Evolutionary conservation across 2,329 filamentous ascomycete species (phyloP).

Genomic region (Fusarium avenaceum): DNA sequence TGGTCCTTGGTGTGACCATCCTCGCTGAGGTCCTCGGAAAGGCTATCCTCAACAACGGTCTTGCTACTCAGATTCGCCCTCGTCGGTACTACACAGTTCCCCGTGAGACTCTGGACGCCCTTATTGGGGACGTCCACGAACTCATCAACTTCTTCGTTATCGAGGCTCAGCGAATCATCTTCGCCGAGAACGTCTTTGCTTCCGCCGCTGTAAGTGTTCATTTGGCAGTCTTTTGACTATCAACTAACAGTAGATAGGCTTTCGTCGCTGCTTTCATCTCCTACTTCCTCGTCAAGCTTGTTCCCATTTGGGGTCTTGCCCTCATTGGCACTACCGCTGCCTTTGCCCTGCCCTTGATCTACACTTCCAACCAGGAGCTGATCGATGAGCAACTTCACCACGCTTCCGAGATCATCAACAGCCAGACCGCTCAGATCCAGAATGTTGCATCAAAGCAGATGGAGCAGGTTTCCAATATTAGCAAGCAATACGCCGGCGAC

Average conservation of each 20-base stretch:
- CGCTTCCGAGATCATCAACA: slow-evolving; percentile 69
- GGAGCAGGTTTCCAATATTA: slow-evolving; percentile 70
- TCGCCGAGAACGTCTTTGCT: slow-evolving; percentile 74
- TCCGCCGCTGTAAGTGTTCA: slow-evolving; percentile 68
- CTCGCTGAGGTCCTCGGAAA: slow-evolving; percentile 73
- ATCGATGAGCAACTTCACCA: slow-evolving; percentile 74
- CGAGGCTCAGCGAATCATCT: slow-evolving; percentile 76
- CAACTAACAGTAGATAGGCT: slow-evolving; percentile 59
- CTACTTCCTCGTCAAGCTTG: slow-evolving; percentile 77
- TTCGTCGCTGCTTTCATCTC: slow-evolving; percentile 72
- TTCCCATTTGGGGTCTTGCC: slow-evolving; percentile 77
- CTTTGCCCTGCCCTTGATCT: slow-evolving; percentile 74
- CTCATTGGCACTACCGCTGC: slow-evolving; percentile 70
- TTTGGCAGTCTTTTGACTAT: slow-evolving; percentile 22
- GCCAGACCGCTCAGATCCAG: slow-evolving; percentile 74
- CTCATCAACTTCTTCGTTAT: slow-evolving; percentile 80
- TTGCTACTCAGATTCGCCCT: slow-evolving; percentile 75
- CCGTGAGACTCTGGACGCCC: slow-evolving; percentile 70
- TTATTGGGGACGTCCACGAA: slow-evolving; percentile 75
- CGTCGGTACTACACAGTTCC: slow-evolving; percentile 76
- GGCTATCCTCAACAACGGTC: slow-evolving; percentile 70
- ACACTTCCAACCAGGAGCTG: slow-evolving; percentile 76
- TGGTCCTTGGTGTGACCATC: slow-evolving; percentile 71
- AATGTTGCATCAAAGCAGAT: slow-evolving; percentile 74
- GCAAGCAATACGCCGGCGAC: slow-evolving; percentile 77